Conservation (phyloP, 148 eudicot genomes). For the Arctostaphylos glauca region DNA sequence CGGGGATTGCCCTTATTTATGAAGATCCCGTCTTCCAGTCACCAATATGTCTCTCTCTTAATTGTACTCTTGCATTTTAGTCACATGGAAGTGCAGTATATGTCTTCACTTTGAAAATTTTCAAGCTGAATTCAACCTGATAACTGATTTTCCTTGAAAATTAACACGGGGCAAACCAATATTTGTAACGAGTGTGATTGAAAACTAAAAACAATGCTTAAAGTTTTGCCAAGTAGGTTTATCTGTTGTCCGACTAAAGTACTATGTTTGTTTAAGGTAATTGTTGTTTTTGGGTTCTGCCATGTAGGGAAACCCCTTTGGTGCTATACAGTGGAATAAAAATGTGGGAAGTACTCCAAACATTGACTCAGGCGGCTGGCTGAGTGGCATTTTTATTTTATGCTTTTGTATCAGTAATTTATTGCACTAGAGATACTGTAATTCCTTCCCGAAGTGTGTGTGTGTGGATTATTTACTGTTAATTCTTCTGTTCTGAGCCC, state of each 20-base stretch:
- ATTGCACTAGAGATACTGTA: background rate
- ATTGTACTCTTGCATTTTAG: no score
- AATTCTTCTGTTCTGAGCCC: background rate
- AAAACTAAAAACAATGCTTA: background rate
- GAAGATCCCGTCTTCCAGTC: no score
- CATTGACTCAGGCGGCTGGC: conserved; percentile 8
- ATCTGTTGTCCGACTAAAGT: background rate
- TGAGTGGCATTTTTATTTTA: conserved; percentile 11
- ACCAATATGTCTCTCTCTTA: no score
- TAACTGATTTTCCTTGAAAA: background rate
- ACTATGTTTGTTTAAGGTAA: background rate
- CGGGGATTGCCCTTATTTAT: no score
- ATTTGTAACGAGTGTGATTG: background rate
- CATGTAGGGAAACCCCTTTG: conserved; percentile 14
- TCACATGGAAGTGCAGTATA: no score
- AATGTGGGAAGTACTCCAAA: background rate
- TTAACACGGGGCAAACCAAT: background rate
- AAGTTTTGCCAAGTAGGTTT: background rate
- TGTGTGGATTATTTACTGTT: background rate
- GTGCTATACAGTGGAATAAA: conserved; percentile 14
- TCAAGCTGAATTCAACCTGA: background rate
- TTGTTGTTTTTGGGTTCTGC: background rate
- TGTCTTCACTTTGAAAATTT: background rate
- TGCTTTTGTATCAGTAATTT: background rate
- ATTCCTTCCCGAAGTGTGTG: background rate